Conservation (phyloP, 176 grass and related monocot species). For the Hordeum marinum region DNA sequence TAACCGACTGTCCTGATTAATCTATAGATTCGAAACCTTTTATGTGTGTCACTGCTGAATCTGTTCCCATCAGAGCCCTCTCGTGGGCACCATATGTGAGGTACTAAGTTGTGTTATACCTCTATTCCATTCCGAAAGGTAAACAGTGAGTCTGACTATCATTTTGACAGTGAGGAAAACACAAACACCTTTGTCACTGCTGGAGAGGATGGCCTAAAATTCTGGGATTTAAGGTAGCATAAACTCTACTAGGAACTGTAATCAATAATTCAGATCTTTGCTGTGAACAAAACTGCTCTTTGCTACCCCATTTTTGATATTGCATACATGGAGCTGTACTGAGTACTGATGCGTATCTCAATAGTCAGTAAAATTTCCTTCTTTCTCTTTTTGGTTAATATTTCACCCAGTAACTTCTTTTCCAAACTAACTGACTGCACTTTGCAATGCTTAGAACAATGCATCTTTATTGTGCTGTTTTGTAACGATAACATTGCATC, state of each 20-base stretch:
- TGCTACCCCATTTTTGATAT: not conserved
- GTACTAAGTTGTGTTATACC: conserved; percentile 32
- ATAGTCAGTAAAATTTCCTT: not conserved
- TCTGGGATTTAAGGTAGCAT: conserved; percentile 94
- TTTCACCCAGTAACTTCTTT: not conserved
- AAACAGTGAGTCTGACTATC: conserved; percentile 16
- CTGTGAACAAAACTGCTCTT: not conserved
- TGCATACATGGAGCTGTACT: not conserved
- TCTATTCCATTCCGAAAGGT: conserved; percentile 13
- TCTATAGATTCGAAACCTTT: conserved; percentile 84
- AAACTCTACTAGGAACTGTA: not conserved
- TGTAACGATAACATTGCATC: not conserved
- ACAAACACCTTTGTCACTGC: conserved; percentile 80
- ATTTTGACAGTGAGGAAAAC: conserved; percentile 33
- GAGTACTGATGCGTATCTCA: conserved; percentile 8
- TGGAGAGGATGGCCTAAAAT: conserved; percentile 89
- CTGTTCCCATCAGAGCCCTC: conserved; percentile 83
- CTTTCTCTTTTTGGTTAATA: not conserved
- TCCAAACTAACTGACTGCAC: not conserved
- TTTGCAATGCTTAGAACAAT: not conserved
- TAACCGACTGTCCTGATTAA: conserved; percentile 8
- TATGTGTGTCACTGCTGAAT: conserved; percentile 80
- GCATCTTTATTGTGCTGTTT: not conserved
- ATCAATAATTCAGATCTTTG: not conserved
- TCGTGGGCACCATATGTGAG: conserved; percentile 80